phyloP scores from a whole-genome alignment of 352 stramenopile species.

The Globisporangium middletonii region DNA sequence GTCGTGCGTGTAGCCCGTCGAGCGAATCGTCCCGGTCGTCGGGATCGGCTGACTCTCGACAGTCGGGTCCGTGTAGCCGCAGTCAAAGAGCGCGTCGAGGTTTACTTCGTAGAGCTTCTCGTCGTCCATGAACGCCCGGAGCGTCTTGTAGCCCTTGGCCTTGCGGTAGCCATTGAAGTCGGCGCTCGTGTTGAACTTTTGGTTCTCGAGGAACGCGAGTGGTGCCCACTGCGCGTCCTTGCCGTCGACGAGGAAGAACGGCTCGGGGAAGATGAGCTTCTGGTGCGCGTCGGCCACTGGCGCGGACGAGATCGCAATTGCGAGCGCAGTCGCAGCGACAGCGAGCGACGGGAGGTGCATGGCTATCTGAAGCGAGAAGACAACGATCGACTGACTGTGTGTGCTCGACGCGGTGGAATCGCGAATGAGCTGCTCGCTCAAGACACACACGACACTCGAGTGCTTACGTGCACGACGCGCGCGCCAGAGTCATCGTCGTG shows the following conservation, averaged over 20 bases:
- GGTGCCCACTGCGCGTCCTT: conserved; percentile 15
- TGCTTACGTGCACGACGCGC: neutral
- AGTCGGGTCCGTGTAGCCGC: conserved; percentile 39
- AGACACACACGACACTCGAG: neutral
- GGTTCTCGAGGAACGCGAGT: conserved; percentile 46
- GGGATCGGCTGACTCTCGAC: conserved; percentile 40
- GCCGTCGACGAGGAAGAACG: conserved; percentile 53
- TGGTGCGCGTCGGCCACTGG: conserved; percentile 24
- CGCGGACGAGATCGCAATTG: neutral
- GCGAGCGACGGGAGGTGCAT: conserved; percentile 1
- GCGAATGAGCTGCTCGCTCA: conserved; percentile 3
- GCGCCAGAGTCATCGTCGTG: neutral
- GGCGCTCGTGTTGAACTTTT: conserved; percentile 39
- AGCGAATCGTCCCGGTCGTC: conserved; percentile 23
- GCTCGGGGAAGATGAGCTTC: conserved; percentile 31
- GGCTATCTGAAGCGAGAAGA: neutral
- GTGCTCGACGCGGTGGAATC: neutral
- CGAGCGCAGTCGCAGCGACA: neutral
- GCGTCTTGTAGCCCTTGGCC: conserved; percentile 29
- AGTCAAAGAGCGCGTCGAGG: conserved; percentile 44
- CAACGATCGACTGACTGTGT: neutral
- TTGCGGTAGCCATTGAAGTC: conserved; percentile 36
- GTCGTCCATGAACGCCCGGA: conserved; percentile 53
- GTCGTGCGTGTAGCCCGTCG: conserved; percentile 45
- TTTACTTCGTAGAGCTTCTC: conserved; percentile 43